Evolutionary conservation across 164 flowering plant genomes (phyloP), one percentile per base, ranked within the genome.

Genomic region (Annona squamosa): DNA sequence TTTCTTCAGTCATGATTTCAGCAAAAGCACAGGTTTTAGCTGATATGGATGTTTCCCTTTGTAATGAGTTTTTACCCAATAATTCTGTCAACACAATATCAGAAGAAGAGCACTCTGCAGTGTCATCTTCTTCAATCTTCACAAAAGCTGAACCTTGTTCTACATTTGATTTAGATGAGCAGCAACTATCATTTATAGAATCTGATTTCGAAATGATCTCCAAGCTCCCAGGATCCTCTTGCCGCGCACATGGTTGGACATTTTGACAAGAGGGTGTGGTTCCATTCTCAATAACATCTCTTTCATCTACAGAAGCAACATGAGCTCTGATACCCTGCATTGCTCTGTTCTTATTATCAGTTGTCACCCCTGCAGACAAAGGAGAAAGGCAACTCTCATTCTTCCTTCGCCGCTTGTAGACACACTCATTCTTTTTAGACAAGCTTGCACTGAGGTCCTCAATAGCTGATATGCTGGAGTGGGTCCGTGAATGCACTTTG

Each of bases 61-160:
- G 93, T 19, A 90, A 83, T 7, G 75, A 37, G 73, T 73, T 77
- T 73, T 73, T 82, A 7, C 19, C 70, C 61, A 63, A 45, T 62
- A 26, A 76, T 47, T 84, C 88, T 18, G 61, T 69, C 56, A 66
- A 74, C 47, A 73, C 70, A 37, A 68, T 78, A 78, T 83, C 87
- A 78, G 96, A 91, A 61, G 98, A 91, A 13, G 97, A 90, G 77
- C 92, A 89, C 68, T 88, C 94, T 48, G 85, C 89, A 75, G 77
- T 56, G 17, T 86, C 91, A 77, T 85, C 90, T 62, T 64, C 69
- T 72, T 82, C 89, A 68, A 63, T 75, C 77, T 81, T 87, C 76
- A 48, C 45, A 67, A 86, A 81, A 78, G 76, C 73, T 56, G 81
- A 77, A 79, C 78, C 84, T 48, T 46, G 75, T 73, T 75, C 87